Conservation (phyloP, 495 filamentous ascomycete genomes). For the Aspergillus cavernicola region DNA sequence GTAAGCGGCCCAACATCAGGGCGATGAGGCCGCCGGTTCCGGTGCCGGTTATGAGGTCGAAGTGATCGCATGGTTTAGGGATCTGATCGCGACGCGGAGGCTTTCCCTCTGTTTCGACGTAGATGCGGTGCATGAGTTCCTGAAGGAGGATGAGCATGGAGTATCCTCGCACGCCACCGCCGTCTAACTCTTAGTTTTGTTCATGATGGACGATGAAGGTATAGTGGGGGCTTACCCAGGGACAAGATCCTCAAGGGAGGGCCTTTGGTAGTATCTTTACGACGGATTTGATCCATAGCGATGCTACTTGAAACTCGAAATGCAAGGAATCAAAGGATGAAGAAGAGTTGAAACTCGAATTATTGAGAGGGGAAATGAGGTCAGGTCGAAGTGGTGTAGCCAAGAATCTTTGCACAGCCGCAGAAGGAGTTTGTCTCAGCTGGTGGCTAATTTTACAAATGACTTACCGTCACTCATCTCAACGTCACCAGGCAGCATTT, state of each 20-base stretch:
- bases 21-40: conserved; percentile 95
- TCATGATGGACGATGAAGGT: too few relatives aligned
- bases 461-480: neutral
- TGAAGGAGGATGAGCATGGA: conserved; percentile 94
- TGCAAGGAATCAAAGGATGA: neutral
- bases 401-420: conserved; percentile 7
- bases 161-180: conserved; percentile 94
- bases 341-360: neutral
- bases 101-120: conserved; percentile 77
- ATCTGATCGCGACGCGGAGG: conserved; percentile 83
- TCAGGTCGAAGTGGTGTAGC: conserved; percentile 4
- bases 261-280: conserved; percentile 92
- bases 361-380: neutral
- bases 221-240: conserved; percentile 61
- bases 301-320: neutral
- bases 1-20: conserved; percentile 89
- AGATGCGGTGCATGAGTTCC: conserved; percentile 92
- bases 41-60: conserved; percentile 92
- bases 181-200: conserved; percentile 59
- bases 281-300: conserved; percentile 45
- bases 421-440: conserved; percentile 11
- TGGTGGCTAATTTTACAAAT: conserved; percentile 10
- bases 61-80: conserved; percentile 96
- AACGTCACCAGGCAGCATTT: conserved; percentile 6
- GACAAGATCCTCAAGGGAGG: conserved; percentile 89